Evolutionary conservation across 371 early-diverging fungal genomes (phyloP), one percentile per base, ranked within the genome.

Genomic region (Mortierella sp.): DNA sequence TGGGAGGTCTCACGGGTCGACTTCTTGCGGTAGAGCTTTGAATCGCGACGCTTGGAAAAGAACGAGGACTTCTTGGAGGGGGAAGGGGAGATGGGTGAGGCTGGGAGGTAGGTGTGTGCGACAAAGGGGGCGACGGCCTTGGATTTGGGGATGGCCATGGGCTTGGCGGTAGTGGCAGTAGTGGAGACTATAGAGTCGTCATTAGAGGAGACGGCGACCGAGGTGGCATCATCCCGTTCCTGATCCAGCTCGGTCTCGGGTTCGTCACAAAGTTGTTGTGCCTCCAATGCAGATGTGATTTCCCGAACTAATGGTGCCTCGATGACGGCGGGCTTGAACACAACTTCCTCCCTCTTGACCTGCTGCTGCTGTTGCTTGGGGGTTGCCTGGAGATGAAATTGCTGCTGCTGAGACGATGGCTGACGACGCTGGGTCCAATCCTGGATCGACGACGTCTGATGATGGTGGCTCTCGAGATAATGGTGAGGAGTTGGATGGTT

Each of bases 1-100:
- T 82, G 82, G 26, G 82, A 77, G 5, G 89, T 85, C 54, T 91
- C 90, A 44, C 70, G 55, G 42, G 73, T 70, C 0, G 81, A 73
- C 57, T 72, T 76, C 34, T 70, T 70, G 13, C 70, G 31, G 19
- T 73, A 78, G 47, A 77, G 48, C 44, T 78, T 73, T 1, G 78
- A 72, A 28, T 80, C 80, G 55, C 75, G 68, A 50, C 75, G 63
- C 71, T 73, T 68, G 44, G 73, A 72, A 48, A 80, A 77, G 72
- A 74, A 75, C 16, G 80, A 77, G 0, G 52, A n/a, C 60, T 75
- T 74, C 44, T 38, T 72, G n/a, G 72, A 47, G 54, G 79, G 68
- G 7, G 79, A 70, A n/a, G 71, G 45, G 0, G 63, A 31, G 82
- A 52, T 26, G 65, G 70, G 47, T 11, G 63, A 52, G 52, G 38